These are phyloP conservation scores for Dothidotthia symphoricarpi DNA, from an alignment of 2,329 filamentous ascomycete species.

Conservation along the genomic window DNA sequence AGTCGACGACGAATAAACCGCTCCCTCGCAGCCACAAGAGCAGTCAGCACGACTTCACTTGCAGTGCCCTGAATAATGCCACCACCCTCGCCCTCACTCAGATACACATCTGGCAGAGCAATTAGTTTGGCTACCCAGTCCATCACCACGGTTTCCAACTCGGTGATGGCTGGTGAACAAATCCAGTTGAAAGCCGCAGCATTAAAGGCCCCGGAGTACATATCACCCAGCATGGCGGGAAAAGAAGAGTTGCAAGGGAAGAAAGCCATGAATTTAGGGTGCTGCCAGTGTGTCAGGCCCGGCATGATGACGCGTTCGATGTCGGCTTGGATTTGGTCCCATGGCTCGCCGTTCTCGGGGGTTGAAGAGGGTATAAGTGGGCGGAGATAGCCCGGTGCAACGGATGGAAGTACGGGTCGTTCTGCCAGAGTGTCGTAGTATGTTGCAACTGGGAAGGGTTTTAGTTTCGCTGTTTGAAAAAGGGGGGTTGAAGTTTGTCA, in stretches of 20 bases:
- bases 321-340: slow-evolving; percentile 77
- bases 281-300: slow-evolving; percentile 92
- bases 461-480: background rate
- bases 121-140: slow-evolving; percentile 85
- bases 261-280: slow-evolving; percentile 90
- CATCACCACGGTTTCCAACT: slow-evolving; percentile 87
- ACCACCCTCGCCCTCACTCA: slow-evolving; percentile 73
- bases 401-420: slow-evolving; percentile 70
- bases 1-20: slow-evolving; percentile 51
- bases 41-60: slow-evolving; percentile 81
- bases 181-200: slow-evolving; percentile 97
- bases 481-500: too few species aligned
- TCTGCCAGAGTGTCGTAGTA: slow-evolving; percentile 77
- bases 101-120: slow-evolving; percentile 68
- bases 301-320: slow-evolving; percentile 85
- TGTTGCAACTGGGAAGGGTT: slow-evolving; percentile 62
- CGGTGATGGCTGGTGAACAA: slow-evolving; percentile 86
- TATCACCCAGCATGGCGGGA: slow-evolving; percentile 83
- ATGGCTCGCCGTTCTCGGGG: slow-evolving; percentile 67
- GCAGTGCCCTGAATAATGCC: slow-evolving; percentile 95
- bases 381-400: slow-evolving; percentile 81
- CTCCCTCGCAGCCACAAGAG: slow-evolving; percentile 84
- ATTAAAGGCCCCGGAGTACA: slow-evolving; percentile 86
- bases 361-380: slow-evolving; percentile 69
- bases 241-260: slow-evolving; percentile 82